Percentiles rank a stretch among this genome's conserved stretches.
Conservation (phyloP, 306 rosid genomes). For the Cercis canadensis region DNA sequence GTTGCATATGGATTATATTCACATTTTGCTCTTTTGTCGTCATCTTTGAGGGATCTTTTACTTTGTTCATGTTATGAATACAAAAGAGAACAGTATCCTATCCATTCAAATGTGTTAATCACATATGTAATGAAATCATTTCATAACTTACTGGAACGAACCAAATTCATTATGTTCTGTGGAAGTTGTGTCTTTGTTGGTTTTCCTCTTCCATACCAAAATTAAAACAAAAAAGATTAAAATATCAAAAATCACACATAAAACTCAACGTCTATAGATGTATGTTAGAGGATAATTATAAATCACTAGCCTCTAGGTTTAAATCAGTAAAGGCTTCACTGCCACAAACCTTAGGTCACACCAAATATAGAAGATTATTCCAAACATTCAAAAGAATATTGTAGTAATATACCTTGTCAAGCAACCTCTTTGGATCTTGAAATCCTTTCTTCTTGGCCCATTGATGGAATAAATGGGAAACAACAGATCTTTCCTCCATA, state of each 20-base stretch:
- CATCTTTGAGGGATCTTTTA: too few species aligned
- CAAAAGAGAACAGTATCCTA: neutral
- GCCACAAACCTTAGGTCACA: neutral
- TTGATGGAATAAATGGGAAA: conserved; percentile 86
- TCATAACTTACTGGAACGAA: neutral
- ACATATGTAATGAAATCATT: neutral
- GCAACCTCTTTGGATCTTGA: conserved; percentile 90
- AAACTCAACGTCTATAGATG: too few species aligned
- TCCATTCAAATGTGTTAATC: neutral
- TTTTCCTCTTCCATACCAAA: too few species aligned
- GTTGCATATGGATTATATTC: neutral
- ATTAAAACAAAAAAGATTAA: neutral
- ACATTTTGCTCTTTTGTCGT: neutral
- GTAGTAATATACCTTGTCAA: conserved; percentile 72
- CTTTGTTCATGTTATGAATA: too few species aligned
- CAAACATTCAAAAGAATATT: neutral
- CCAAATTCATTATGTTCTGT: too few species aligned
- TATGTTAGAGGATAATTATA: neutral
- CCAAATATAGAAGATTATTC: conserved; percentile 4
- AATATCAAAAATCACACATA: too few species aligned
- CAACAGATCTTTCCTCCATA: conserved; percentile 75
- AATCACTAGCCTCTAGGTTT: neutral
- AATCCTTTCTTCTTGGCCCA: conserved; percentile 98
- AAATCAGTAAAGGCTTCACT: conserved; percentile 3
- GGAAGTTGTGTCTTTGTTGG: too few species aligned